phyloP scores from a whole-genome alignment of 768 basidiomycete species.

The Clavaria fumosa region DNA sequence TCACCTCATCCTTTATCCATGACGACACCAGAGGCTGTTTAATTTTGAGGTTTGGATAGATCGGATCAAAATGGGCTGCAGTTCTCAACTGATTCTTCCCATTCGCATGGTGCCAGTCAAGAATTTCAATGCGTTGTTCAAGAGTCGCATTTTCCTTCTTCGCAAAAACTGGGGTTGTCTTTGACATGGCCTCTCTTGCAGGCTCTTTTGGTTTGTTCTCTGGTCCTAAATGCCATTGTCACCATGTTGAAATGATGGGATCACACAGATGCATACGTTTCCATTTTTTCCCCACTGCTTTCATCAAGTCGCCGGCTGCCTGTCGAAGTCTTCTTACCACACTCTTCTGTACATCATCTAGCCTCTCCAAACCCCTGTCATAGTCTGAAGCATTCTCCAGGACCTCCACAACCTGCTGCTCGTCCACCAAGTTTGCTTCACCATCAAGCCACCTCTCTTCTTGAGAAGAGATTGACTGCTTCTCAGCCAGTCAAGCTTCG shows the following conservation, averaged over 20 bases:
- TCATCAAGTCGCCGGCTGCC: conserved; percentile 8
- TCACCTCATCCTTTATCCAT: conserved; percentile 18
- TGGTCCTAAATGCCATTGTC: too few species aligned
- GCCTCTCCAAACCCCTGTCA: conserved; percentile 9
- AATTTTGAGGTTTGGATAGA: conserved; percentile 16
- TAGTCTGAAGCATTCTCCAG: conserved; percentile 15
- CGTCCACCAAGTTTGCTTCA: conserved; percentile 14
- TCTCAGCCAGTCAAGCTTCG: background rate
- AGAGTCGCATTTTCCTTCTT: conserved; percentile 15
- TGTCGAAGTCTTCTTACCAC: conserved; percentile 3
- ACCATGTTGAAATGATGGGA: background rate
- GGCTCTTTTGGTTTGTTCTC: conserved; percentile 1
- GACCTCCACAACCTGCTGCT: conserved; percentile 9
- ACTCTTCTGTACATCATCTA: conserved; percentile 6
- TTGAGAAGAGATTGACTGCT: conserved; percentile 7
- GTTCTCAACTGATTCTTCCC: conserved; percentile 14
- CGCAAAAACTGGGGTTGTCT: conserved; percentile 4
- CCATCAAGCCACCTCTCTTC: conserved; percentile 14
- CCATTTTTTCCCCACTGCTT: conserved; percentile 9
- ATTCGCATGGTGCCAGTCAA: conserved; percentile 17
- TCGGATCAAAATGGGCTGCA: conserved; percentile 12
- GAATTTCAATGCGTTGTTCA: conserved; percentile 15
- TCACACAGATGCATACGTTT: conserved; percentile 9
- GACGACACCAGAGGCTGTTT: conserved; percentile 15
- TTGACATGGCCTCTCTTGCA: background rate